Base-by-base conservation (phyloP, 73 alveolate genomes). In the Uronychia binucleata region DNA sequence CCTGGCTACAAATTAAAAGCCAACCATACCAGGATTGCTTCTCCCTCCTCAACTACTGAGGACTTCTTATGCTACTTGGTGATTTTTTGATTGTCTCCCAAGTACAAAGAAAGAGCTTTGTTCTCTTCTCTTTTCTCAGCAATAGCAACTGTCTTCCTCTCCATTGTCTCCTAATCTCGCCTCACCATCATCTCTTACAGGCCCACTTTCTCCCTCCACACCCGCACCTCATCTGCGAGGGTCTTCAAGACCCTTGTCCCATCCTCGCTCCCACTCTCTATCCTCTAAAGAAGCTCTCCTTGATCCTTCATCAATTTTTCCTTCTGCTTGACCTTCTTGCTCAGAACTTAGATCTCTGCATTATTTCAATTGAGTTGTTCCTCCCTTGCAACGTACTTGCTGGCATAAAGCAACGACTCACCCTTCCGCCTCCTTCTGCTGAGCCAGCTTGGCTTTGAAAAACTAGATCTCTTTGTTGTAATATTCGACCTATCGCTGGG, bases 81-180 rank as follows among this genome's bases (percentile, higher is more conserved):
- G n/a, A n/a, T n/a, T n/a, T n/a, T n/a, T n/a, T n/a, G n/a, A n/a
- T n/a, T n/a, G n/a, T n/a, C n/a, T n/a, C n/a, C n/a, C n/a, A n/a
- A n/a, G n/a, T n/a, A n/a, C n/a, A n/a, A n/a, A n/a, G n/a, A n/a
- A n/a, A n/a, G n/a, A n/a, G 59, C 30, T 75, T 26, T 67, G n/a
- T 32, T 46, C 19, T 46, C 67, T 19, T 46, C 67, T 46, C 19
- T 46, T 19, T 46, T 46, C 67, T 46, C 67, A 5, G 19, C 5
- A 11, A 46, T 5, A 5, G 5, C 19, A 11, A 11, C 19, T 19
- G 19, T 19, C 19, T 67, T 19, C 11, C n/a, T 74, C 26, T 28
- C 59, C 29, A 57, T 82, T 35, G 31, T 58, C 26, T 82, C 89
- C 30, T 82, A 60, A 0, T 82, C 89, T 82, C 76, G 58, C 60